Conservation (phyloP, 106 monocot genomes). For the Acorus calamus region DNA sequence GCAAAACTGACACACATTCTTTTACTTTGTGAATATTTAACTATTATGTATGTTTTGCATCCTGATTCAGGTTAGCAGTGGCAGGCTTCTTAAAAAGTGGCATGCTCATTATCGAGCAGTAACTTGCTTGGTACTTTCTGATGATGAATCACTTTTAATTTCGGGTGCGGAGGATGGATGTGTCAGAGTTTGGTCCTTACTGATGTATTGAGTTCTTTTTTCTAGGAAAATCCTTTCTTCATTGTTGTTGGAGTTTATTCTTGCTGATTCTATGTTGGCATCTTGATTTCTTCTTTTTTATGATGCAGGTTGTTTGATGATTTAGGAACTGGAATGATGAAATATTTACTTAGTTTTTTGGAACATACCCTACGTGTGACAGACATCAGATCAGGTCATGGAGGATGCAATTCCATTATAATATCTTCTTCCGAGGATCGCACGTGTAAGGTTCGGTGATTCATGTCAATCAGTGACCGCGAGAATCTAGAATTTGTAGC, state of each 20-base stretch:
- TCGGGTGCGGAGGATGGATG: conserved; percentile 78
- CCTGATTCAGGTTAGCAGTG: conserved; percentile 49
- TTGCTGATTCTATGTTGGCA: not conserved
- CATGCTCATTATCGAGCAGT: conserved; percentile 70
- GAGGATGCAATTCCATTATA: conserved; percentile 58
- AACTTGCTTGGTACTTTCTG: conserved; percentile 62
- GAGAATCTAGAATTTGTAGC: too few species aligned
- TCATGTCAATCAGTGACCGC: too few species aligned
- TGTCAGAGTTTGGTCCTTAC: conserved; percentile 78
- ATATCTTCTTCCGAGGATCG: conserved; percentile 84
- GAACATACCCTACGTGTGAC: conserved; percentile 63
- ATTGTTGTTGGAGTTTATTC: conserved; percentile 1
- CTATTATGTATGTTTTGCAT: too few species aligned
- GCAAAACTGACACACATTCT: not conserved
- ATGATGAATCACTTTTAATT: conserved; percentile 65
- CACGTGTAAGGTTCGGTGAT: conserved; percentile 69
- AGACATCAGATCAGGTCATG: conserved; percentile 52
- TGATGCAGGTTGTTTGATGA: conserved; percentile 60
- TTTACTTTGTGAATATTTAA: too few species aligned
- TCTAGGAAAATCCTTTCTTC: not conserved
- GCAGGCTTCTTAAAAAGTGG: conserved; percentile 69
- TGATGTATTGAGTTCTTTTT: conserved; percentile 23
- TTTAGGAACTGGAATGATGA: conserved; percentile 14
- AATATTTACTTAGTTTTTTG: conserved; percentile 44
- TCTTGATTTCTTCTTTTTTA: conserved; percentile 10